phyloP scores from a whole-genome alignment of 139 green algal genomes.

The Raphidocelis subcapitata region DNA sequence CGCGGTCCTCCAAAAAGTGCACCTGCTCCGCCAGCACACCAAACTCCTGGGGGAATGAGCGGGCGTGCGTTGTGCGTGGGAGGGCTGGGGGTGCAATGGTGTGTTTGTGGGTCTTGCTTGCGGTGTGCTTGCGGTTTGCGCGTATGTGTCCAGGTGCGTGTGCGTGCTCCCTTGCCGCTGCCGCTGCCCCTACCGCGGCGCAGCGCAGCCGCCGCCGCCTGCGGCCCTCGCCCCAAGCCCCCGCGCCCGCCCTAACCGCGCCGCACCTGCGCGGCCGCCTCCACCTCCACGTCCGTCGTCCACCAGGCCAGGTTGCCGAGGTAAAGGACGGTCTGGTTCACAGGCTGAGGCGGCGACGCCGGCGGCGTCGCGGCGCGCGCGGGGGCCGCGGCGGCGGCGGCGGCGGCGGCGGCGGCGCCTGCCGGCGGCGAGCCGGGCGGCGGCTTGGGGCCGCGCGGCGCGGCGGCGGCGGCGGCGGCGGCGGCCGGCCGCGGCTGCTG shows the following conservation, averaged over 20 bases:
- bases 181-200: too few species aligned
- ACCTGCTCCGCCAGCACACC: slow-evolving; percentile 52
- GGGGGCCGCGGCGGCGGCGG: background rate
- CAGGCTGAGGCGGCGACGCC: background rate
- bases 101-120: too few species aligned
- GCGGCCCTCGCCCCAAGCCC: background rate
- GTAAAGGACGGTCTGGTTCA: slow-evolving; percentile 58
- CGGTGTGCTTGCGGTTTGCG: too few species aligned
- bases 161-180: too few species aligned
- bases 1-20: slow-evolving; percentile 83
- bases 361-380: background rate
- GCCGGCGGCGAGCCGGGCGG: background rate
- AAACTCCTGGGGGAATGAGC: slow-evolving; percentile 40
- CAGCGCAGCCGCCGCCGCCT: background rate
- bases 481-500: background rate
- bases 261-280: slow-evolving; percentile 36
- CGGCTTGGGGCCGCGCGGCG: background rate
- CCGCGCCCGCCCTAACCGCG: too few species aligned
- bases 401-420: background rate
- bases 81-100: too few species aligned
- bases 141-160: too few species aligned
- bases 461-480: background rate
- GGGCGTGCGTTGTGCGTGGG: too few species aligned
- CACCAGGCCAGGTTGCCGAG: slow-evolving; percentile 91
- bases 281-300: slow-evolving; percentile 91